Evolutionary conservation across 805 yeast species (phyloP).

Genomic region (Candida glaebosa): DNA sequence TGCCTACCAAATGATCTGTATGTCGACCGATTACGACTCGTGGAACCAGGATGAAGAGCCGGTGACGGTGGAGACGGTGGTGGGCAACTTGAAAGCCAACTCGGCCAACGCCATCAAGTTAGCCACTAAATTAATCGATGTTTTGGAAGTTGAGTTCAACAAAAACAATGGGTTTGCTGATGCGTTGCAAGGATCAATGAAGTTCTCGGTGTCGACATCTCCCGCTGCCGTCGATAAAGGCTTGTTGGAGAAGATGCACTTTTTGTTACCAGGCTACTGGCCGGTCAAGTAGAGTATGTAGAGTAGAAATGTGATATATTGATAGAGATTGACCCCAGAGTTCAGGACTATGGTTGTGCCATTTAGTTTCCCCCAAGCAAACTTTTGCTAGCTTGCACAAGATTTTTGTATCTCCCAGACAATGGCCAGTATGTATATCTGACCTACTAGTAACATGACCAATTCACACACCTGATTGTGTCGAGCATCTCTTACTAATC

Average conservation of each 20-base stretch:
- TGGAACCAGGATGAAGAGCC: conserved; percentile 96
- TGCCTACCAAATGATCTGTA: conserved; percentile 95
- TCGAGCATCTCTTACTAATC: too few species aligned
- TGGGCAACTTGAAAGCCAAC: conserved; percentile 85
- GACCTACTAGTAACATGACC: too few species aligned
- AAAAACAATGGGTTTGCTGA: conserved; percentile 59
- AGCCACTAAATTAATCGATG: conserved; percentile 65
- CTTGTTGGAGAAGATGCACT: conserved; percentile 77
- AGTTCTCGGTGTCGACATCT: conserved; percentile 74
- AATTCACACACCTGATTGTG: too few species aligned
- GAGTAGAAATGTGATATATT: conserved; percentile 1
- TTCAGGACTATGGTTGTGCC: too few species aligned
- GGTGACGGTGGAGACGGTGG: conserved; percentile 96
- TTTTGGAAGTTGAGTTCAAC: conserved; percentile 58
- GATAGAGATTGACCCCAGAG: too few species aligned
- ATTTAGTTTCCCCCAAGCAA: too few species aligned
- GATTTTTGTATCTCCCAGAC: too few species aligned
- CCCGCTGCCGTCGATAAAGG: conserved; percentile 70
- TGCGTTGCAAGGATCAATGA: conserved; percentile 72
- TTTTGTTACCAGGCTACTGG: conserved; percentile 90
- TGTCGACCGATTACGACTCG: conserved; percentile 98
- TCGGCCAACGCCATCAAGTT: conserved; percentile 78
- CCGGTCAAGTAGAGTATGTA: conserved; percentile 27
- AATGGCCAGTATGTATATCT: too few species aligned
- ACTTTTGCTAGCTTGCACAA: too few species aligned